phyloP scores from a whole-genome alignment of 257 asterid genomes.

The Anisodus acutangulus region DNA sequence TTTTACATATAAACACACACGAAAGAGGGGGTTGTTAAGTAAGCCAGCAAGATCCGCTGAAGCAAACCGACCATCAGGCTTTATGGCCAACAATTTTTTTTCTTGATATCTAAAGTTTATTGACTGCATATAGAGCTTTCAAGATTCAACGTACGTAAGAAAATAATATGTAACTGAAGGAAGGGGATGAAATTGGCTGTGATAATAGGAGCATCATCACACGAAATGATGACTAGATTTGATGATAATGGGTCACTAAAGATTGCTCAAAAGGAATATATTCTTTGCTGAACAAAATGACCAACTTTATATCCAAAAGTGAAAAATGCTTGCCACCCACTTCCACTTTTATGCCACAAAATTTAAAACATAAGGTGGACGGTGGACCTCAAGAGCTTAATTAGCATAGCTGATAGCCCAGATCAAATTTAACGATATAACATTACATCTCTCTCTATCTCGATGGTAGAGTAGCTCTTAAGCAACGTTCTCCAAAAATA shows the following conservation, averaged over 20 bases:
- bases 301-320: conserved; percentile 12
- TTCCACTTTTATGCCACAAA: not conserved
- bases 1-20: too few species aligned
- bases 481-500: not conserved
- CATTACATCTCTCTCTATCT: conserved; percentile 11
- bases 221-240: not conserved
- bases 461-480: conserved; percentile 24
- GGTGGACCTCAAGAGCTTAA: conserved; percentile 16
- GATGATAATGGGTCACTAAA: not conserved
- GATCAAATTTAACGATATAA: not conserved
- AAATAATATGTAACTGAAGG: conserved; percentile 13
- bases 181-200: not conserved
- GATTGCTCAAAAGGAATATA: conserved; percentile 19
- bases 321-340: not conserved
- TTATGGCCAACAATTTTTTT: conserved; percentile 22
- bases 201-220: not conserved
- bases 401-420: not conserved
- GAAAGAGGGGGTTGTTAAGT: not conserved
- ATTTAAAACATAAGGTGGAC: conserved; percentile 1
- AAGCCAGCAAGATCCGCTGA: conserved; percentile 27
- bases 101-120: not conserved
- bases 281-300: conserved; percentile 4
- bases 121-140: not conserved
- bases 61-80: conserved; percentile 34
- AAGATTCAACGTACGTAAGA: not conserved